Evolutionary conservation across 371 early-diverging fungal species (phyloP).

Genomic region (Batkoa obscura): DNA sequence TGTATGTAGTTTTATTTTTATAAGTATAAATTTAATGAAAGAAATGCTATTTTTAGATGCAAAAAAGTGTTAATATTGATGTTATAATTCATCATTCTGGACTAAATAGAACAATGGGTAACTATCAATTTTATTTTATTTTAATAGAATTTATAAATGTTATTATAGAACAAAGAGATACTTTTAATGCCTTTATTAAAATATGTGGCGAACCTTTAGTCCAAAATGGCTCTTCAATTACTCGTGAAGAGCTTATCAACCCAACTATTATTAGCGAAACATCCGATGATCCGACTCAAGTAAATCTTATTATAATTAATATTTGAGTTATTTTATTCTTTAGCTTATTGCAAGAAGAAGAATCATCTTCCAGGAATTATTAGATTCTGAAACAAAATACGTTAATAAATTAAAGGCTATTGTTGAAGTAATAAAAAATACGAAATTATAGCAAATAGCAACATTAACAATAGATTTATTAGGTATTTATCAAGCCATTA

Average conservation of each 20-base stretch:
- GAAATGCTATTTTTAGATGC: background rate
- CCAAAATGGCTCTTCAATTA: background rate
- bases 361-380: slow-evolving; percentile 1
- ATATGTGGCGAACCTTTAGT: background rate
- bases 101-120: slow-evolving; percentile 1
- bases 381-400: slow-evolving; percentile 1
- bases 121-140: background rate
- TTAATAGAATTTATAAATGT: too few relatives aligned
- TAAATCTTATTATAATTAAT: background rate
- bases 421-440: background rate
- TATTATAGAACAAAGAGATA: slow-evolving; percentile 5
- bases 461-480: background rate
- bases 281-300: background rate
- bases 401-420: slow-evolving; percentile 4
- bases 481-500: slow-evolving; percentile 5
- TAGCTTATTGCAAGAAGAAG: background rate
- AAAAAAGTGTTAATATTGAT: slow-evolving; percentile 1
- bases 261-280: background rate
- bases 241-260: background rate
- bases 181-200: background rate
- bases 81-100: background rate
- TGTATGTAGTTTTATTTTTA: background rate
- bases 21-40: background rate
- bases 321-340: background rate
- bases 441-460: too few relatives aligned